Conservation (phyloP, 495 filamentous ascomycete species). For the Alectoria sarmentosa region DNA sequence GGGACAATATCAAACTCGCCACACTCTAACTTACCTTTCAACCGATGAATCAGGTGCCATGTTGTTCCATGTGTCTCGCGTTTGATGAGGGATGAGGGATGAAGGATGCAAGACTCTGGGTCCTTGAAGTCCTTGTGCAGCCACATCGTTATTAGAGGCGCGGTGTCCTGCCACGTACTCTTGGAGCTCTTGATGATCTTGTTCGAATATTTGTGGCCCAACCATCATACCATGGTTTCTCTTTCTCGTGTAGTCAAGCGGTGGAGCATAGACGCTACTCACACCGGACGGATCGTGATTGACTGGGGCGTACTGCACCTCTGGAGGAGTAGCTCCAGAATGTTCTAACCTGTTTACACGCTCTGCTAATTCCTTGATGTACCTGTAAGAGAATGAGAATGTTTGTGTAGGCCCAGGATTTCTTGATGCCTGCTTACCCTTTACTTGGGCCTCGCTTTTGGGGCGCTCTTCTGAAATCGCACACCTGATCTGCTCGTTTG, state of each 20-base stretch:
- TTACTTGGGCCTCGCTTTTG: constrained; percentile 96
- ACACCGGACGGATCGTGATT: constrained; percentile 34
- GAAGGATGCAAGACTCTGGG: not conserved
- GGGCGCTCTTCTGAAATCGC: constrained; percentile 85
- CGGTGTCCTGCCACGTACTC: constrained; percentile 2
- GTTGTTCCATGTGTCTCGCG: not conserved
- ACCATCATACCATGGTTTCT: constrained; percentile 52
- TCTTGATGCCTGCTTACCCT: constrained; percentile 50
- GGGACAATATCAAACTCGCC: not conserved
- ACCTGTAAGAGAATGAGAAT: constrained; percentile 44
- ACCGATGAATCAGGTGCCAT: not conserved
- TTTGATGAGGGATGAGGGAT: not conserved
- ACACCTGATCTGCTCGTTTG: constrained; percentile 64
- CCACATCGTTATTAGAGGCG: not conserved
- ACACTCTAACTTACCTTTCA: not conserved
- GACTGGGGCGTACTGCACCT: constrained; percentile 32
- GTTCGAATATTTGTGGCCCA: constrained; percentile 32
- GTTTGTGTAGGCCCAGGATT: not conserved
- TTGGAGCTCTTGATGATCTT: constrained; percentile 16
- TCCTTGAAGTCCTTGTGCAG: not conserved
- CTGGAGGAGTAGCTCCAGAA: constrained; percentile 35
- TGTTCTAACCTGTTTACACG: constrained; percentile 77
- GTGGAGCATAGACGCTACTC: not conserved
- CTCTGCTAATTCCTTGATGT: constrained; percentile 94
- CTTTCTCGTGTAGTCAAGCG: constrained; percentile 34